Base-by-base conservation (phyloP, 108 stramenopile genomes). In the Fragilariopsis cylindrus region DNA sequence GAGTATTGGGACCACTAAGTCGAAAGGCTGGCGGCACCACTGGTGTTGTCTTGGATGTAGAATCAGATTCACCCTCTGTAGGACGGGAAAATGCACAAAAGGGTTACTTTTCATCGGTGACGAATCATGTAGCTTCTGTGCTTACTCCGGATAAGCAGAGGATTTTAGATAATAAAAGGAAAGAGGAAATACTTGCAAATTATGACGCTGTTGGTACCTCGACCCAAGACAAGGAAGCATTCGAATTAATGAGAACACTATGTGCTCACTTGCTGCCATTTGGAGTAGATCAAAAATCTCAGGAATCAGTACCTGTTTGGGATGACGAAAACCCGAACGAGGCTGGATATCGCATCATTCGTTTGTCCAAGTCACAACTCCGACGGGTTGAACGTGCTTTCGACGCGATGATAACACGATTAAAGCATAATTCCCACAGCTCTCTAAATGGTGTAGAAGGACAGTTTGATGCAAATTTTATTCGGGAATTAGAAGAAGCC, bases 251-350 rank as follows among this genome's bases (percentile, higher is more conserved):
- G 90, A 80, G 83, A 62, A 85, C 82, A 21, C 76, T 93, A 4
- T 93, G 90, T 76, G 85, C 88, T 41, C 92, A 93, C 72, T 77
- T 89, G 4, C 70, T 93, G 57, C 76, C 92, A 21, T 76, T 78
- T 43, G 86, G 81, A 40, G 67, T 92, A n/a, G 87, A 86, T 57
- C 72, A 67, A 56, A 40, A 72, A 49, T 60, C 78, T 39, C 13
- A 68, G 7, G 76, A 86, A 11, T 42, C 69, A 3, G 69, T 75
- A 43, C 85, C 87, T 41, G 65, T 60, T 4, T 93, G 92, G 92
- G 90, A 94, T 56, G 85, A 91, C 52, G 73, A 85, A 3, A 90
- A 94, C 64, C 83, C 88, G 9, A 88, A 94, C 67, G 93, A 94
- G 53, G 74, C 89, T 3, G 93, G 90, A 7, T 94, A 92, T 62